A percentile compares a stretch with the other conserved stretches of the same genome.
phyloP scores from a whole-genome alignment of 2,329 filamentous ascomycete species.

The Colletotrichum graminicola region DNA sequence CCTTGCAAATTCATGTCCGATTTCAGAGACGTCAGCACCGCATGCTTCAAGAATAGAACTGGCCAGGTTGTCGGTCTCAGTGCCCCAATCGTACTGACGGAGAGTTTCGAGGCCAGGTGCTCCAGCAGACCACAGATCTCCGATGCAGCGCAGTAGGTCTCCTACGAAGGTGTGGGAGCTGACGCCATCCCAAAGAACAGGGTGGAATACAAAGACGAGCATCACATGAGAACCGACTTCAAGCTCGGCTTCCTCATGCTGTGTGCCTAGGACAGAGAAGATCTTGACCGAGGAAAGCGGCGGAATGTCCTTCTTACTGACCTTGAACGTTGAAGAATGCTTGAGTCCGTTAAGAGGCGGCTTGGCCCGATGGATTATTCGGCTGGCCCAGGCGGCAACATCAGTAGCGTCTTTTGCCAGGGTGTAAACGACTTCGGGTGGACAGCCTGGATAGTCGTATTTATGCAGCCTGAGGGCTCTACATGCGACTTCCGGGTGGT shows the following conservation, averaged over 20 bases:
- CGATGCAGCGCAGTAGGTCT: constrained; percentile 1
- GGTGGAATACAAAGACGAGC: not conserved
- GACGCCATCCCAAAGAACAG: not conserved
- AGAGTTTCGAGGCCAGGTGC: not conserved
- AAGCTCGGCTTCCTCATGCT: not conserved
- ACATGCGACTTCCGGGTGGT: not conserved
- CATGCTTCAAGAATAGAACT: not conserved
- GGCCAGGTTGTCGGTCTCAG: not conserved
- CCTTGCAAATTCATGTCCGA: not conserved
- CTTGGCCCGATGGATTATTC: not conserved
- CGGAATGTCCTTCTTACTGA: not conserved
- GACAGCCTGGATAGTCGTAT: not conserved
- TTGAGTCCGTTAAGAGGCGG: not conserved
- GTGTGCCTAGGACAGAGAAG: not conserved
- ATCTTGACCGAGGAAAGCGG: not conserved
- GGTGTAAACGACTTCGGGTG: not conserved
- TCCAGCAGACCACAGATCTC: not conserved
- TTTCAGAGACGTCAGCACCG: not conserved
- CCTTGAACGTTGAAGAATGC: not conserved
- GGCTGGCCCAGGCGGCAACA: not conserved
- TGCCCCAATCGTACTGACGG: not conserved
- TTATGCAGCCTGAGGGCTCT: not conserved
- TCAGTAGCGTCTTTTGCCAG: not conserved
- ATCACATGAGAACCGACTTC: not conserved
- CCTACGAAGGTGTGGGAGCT: not conserved